These are phyloP conservation scores for Auriculariales sp. DNA, from an alignment of 768 basidiomycete species.

Conservation along the genomic window DNA sequence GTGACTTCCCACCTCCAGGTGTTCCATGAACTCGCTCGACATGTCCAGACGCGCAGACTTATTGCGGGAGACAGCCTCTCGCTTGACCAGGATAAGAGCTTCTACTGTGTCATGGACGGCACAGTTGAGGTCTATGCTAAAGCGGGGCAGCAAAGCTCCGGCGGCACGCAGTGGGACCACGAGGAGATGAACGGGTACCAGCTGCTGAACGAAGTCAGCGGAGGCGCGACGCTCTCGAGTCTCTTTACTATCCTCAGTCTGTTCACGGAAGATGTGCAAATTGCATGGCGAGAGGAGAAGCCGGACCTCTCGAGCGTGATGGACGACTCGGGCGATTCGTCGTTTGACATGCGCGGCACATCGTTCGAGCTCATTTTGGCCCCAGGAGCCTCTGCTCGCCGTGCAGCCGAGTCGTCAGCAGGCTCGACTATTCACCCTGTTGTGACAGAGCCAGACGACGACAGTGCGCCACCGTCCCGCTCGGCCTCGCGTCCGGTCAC, in stretches of 20 bases:
- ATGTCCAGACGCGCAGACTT: conserved; percentile 87
- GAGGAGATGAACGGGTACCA: conserved; percentile 94
- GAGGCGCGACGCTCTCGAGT: conserved; percentile 88
- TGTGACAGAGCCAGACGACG: background rate
- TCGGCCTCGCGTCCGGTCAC: background rate
- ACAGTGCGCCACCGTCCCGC: background rate
- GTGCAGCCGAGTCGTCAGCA: background rate
- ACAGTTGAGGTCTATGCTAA: conserved; percentile 85
- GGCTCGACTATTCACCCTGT: background rate
- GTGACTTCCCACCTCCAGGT: conserved; percentile 32
- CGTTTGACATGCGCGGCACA: conserved; percentile 25
- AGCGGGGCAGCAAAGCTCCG: conserved; percentile 40
- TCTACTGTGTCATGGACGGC: conserved; percentile 98
- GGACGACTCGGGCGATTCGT: conserved; percentile 48
- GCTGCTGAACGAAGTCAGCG: conserved; percentile 88
- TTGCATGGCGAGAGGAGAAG: conserved; percentile 67
- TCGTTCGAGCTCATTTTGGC: background rate
- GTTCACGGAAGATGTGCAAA: conserved; percentile 88
- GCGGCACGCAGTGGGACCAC: conserved; percentile 46
- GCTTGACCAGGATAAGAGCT: conserved; percentile 82
- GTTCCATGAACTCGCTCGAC: conserved; percentile 92
- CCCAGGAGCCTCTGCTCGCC: background rate
- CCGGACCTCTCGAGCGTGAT: conserved; percentile 2
- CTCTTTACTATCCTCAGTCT: conserved; percentile 93
- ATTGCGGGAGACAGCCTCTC: conserved; percentile 92